phyloP scores from a whole-genome alignment of 2,329 filamentous ascomycete species.

The Gaeumannomyces sp. region DNA sequence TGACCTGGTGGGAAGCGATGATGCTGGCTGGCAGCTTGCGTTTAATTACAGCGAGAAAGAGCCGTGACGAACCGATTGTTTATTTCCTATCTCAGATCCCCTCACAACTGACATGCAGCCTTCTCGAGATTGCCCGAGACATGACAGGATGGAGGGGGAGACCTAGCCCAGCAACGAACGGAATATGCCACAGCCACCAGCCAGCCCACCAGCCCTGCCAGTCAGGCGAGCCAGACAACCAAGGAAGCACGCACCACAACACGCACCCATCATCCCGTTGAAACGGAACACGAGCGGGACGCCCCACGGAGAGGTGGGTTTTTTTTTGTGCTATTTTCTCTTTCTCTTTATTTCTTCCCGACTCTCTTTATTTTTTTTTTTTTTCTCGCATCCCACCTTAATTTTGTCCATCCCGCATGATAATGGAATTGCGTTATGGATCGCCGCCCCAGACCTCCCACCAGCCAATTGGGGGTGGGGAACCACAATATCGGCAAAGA shows the following conservation, averaged over 20 bases:
- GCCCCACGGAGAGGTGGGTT: background rate
- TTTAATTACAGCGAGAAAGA: slow-evolving; percentile 8
- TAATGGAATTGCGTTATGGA: background rate
- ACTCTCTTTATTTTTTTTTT: background rate
- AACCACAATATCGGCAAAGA: background rate
- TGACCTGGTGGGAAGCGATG: background rate
- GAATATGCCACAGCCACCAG: background rate
- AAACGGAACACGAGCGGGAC: background rate
- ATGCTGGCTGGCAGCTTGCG: no score
- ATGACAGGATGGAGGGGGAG: no score
- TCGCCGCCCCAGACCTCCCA: background rate
- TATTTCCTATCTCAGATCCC: background rate
- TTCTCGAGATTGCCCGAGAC: background rate
- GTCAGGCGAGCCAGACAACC: background rate
- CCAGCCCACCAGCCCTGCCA: background rate
- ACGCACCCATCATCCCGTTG: background rate
- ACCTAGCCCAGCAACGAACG: no score
- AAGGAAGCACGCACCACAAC: background rate
- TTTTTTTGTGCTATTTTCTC: background rate
- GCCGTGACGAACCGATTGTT: background rate
- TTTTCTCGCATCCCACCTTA: no score
- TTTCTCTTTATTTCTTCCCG: no score
- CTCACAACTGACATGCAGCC: background rate
- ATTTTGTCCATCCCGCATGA: no score
- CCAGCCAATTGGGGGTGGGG: background rate